Conservation (phyloP, 2,329 filamentous ascomycete species). For the Fulvia fulva region DNA sequence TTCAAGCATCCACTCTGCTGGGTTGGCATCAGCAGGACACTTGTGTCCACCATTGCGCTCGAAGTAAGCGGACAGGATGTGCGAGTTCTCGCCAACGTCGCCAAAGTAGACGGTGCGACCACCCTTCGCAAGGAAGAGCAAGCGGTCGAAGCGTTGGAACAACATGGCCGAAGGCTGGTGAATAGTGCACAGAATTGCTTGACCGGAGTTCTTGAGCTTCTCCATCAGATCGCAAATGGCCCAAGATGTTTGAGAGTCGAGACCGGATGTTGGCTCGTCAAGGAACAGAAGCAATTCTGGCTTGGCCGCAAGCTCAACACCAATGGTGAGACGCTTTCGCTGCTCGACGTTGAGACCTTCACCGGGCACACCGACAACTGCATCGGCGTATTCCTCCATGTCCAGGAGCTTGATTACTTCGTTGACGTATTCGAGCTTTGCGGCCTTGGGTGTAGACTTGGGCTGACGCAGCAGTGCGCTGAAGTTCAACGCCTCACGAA, state of each 20-base stretch:
- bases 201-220: conserved; percentile 82
- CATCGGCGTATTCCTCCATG: conserved; percentile 86
- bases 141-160: conserved; percentile 83
- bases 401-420: conserved; percentile 87
- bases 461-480: conserved; percentile 83
- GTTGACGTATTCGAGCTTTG: conserved; percentile 84
- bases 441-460: conserved; percentile 62
- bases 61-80: conserved; percentile 68
- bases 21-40: conserved; percentile 68
- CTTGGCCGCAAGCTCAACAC: conserved; percentile 92
- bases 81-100: conserved; percentile 68
- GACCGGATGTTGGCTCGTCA: conserved; percentile 90
- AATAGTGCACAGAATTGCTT: conserved; percentile 94
- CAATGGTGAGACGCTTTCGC: conserved; percentile 78
- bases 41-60: conserved; percentile 63
- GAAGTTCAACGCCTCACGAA: conserved; percentile 83
- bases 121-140: conserved; percentile 72
- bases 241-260: conserved; percentile 92
- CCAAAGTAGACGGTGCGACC: conserved; percentile 80
- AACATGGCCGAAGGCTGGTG: conserved; percentile 95
- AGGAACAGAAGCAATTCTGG: conserved; percentile 86
- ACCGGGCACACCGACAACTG: conserved; percentile 83
- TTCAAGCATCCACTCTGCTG: conserved; percentile 74
- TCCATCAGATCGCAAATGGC: conserved; percentile 83
- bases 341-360: conserved; percentile 73